phyloP scores from a whole-genome alignment of 2,329 filamentous ascomycete genomes.

The Penicillium verrucosum region DNA sequence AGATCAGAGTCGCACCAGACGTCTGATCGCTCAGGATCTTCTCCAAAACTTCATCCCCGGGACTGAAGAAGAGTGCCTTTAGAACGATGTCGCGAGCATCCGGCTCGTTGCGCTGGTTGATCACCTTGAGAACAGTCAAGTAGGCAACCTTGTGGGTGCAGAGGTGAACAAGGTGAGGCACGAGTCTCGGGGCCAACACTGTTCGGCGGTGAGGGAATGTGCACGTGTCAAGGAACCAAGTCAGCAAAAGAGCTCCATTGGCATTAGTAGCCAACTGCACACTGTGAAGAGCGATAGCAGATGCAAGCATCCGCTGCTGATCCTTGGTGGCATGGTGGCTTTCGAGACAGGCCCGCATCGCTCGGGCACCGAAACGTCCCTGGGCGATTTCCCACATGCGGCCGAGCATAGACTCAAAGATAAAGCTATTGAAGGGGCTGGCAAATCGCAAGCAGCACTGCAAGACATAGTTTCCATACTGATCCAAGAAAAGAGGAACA shows the following conservation, averaged over 20 bases:
- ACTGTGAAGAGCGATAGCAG: constrained; percentile 92
- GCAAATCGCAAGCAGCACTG: constrained; percentile 95
- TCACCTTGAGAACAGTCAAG: constrained; percentile 93
- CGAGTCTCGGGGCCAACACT: constrained; percentile 84
- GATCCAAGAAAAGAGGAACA: constrained; percentile 88
- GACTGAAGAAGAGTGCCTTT: constrained; percentile 86
- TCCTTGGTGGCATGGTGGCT: constrained; percentile 94
- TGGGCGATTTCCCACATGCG: constrained; percentile 91
- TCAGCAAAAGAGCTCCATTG: constrained; percentile 88
- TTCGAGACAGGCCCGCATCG: constrained; percentile 94
- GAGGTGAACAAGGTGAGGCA: constrained; percentile 88
- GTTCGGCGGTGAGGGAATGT: constrained; percentile 89
- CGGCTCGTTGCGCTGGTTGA: constrained; percentile 93
- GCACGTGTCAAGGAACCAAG: constrained; percentile 98
- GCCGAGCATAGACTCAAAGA: constrained; percentile 95
- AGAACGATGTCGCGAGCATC: constrained; percentile 89
- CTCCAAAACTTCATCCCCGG: constrained; percentile 80
- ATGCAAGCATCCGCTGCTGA: constrained; percentile 91
- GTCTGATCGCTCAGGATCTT: constrained; percentile 87
- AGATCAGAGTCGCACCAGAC: constrained; percentile 92
- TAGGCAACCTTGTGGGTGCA: constrained; percentile 99
- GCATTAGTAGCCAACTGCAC: constrained; percentile 94
- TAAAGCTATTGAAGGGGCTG: constrained; percentile 86
- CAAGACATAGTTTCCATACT: constrained; percentile 97
- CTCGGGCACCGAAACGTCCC: constrained; percentile 88